Evolutionary conservation across 2,329 filamentous ascomycete genomes (phyloP).

Genomic region (Leptographium lundbergii): DNA sequence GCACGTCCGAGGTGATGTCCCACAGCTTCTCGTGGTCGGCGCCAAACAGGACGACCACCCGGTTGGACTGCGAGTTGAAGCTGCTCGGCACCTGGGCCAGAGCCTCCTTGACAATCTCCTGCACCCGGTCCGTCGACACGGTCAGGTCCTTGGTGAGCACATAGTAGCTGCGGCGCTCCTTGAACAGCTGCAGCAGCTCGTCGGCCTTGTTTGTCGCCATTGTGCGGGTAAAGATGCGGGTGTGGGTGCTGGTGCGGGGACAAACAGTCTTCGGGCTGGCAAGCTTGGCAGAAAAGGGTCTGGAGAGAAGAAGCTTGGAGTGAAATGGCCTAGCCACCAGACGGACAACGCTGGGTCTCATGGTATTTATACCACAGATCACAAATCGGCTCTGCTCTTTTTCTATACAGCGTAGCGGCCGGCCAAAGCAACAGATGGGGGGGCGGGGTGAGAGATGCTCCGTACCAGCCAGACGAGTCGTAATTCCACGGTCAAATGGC

Average conservation of each 20-base stretch:
- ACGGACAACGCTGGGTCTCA: neutral
- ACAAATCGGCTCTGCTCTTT: neutral
- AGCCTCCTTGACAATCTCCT: slow-evolving; percentile 50
- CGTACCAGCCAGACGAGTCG: neutral
- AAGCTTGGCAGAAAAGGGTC: neutral
- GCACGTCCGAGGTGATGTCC: slow-evolving; percentile 54
- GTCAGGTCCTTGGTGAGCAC: slow-evolving; percentile 50
- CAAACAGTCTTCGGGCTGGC: neutral
- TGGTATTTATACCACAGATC: neutral
- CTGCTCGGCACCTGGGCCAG: slow-evolving; percentile 61
- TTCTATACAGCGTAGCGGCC: neutral
- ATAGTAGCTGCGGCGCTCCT: slow-evolving; percentile 59
- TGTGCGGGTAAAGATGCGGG: slow-evolving; percentile 6
- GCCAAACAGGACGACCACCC: slow-evolving; percentile 66
- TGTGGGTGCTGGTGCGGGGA: neutral
- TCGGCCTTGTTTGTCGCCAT: slow-evolving; percentile 30
- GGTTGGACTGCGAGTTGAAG: slow-evolving; percentile 83
- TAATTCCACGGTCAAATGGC: neutral
- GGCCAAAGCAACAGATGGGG: neutral
- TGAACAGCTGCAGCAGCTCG: slow-evolving; percentile 50
- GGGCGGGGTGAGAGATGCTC: neutral
- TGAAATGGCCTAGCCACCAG: neutral
- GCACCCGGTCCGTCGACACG: slow-evolving; percentile 44
- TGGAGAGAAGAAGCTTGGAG: slow-evolving; percentile 1
- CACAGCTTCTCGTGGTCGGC: slow-evolving; percentile 80